Percentiles rank a stretch among this genome's conserved stretches.
Evolutionary conservation across 352 stramenopile genomes (phyloP).

Genomic region (Phytophthora lateralis): DNA sequence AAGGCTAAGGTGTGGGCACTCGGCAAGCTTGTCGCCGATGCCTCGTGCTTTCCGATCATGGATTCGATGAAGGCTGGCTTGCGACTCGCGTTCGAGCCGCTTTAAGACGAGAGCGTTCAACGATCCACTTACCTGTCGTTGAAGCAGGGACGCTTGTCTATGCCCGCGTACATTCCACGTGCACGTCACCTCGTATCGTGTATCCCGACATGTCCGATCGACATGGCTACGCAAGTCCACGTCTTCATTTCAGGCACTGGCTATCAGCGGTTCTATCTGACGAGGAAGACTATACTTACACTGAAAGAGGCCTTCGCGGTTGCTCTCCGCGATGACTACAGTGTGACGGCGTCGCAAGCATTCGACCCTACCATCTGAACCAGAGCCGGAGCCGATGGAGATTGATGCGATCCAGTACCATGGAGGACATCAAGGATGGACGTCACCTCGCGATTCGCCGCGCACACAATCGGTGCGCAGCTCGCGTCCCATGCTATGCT

Average conservation of each 20-base stretch:
- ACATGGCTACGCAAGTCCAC: slow-evolving; percentile 28
- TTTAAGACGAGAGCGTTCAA: neutral
- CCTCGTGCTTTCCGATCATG: slow-evolving; percentile 13
- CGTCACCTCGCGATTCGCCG: too few relatives aligned
- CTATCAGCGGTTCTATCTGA: slow-evolving; percentile 26
- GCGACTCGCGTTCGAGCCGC: slow-evolving; percentile 10
- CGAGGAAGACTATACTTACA: slow-evolving; percentile 7
- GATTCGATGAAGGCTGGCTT: neutral
- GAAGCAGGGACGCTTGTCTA: slow-evolving; percentile 18
- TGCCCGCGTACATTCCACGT: slow-evolving; percentile 25
- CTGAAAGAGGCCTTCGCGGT: slow-evolving; percentile 16
- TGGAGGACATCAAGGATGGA: neutral
- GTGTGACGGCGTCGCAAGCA: slow-evolving; percentile 12
- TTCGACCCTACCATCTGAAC: neutral
- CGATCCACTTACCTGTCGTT: slow-evolving; percentile 13
- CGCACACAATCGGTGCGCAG: too few relatives aligned
- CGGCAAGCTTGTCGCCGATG: slow-evolving; percentile 17
- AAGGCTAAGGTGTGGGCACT: slow-evolving; percentile 20
- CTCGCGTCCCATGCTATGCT: slow-evolving; percentile 2
- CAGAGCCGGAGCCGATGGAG: slow-evolving; percentile 16
- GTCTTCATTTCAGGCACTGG: slow-evolving; percentile 22
- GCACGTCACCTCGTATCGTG: slow-evolving; percentile 27
- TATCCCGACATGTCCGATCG: slow-evolving; percentile 6
- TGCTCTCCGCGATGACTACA: slow-evolving; percentile 25
- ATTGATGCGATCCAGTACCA: slow-evolving; percentile 25